A percentile compares a stretch with the other conserved stretches of the same genome.
phyloP scores from a whole-genome alignment of 306 rosid genomes.

The Vicia villosa region DNA sequence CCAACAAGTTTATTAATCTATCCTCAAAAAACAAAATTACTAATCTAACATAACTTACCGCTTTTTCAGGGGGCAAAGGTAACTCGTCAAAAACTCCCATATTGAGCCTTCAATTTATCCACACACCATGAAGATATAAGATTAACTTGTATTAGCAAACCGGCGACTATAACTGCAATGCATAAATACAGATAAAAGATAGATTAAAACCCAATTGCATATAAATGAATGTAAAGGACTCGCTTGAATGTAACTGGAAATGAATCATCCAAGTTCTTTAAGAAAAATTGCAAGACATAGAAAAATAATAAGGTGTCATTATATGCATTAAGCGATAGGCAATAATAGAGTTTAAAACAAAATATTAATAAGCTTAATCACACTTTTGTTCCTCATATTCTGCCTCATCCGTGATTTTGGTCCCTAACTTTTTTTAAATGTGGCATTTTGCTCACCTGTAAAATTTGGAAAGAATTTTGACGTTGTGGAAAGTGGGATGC shows the following conservation, averaged over 20 bases:
- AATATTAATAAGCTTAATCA: too few relatives aligned
- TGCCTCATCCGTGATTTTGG: too few relatives aligned
- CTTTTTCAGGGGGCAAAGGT: conserved; percentile 81
- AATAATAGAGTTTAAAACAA: too few relatives aligned
- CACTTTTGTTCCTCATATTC: too few relatives aligned
- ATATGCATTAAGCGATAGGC: too few relatives aligned
- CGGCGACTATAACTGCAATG: conserved; percentile 45
- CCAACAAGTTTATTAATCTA: conserved; percentile 16
- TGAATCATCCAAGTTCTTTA: conserved; percentile 2
- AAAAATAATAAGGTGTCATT: too few relatives aligned
- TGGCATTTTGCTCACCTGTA: too few relatives aligned
- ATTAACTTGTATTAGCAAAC: conserved; percentile 43
- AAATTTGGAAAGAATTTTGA: too few relatives aligned
- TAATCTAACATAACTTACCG: conserved; percentile 48
- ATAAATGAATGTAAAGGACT: neutral
- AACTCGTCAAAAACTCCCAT: conserved; percentile 96
- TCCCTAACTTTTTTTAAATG: too few relatives aligned
- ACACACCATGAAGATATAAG: conserved; percentile 41
- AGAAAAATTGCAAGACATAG: too few relatives aligned
- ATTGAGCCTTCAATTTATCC: conserved; percentile 44
- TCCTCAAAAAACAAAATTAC: too few relatives aligned
- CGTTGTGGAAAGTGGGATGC: too few relatives aligned
- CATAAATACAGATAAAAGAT: neutral
- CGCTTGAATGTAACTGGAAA: neutral
- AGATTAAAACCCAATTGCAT: conserved; percentile 21